Base-by-base conservation (phyloP, 2,329 filamentous ascomycete species). In the Bipolaris sorokiniana region DNA sequence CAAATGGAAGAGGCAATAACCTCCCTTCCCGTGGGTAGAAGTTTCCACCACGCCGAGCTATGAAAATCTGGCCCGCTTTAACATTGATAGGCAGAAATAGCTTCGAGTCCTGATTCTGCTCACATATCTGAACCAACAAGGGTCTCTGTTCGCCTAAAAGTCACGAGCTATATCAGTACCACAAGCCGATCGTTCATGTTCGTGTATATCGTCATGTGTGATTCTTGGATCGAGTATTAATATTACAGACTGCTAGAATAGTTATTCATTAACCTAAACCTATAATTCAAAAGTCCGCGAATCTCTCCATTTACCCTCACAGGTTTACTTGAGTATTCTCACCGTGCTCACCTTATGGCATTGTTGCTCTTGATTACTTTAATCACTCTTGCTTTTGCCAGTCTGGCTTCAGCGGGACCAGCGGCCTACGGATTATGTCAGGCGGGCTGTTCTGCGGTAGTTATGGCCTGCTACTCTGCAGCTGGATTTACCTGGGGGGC, bases 351-450 rank as follows among this genome's bases (percentile, higher is more conserved):
- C 3, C 2, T 15, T n/a, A 41, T 41, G 38, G 11, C 2, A 41
- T 15, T 9, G 15, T 34, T 11, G 5, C 26, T 34, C 16, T 22
- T 9, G 1, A 47, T 47, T n/a, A 6, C 44, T 34, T 1, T 15
- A 20, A 47, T 33, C 5, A 47, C 26, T 22, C n/a, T 47, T 34
- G n/a, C 44, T 47, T 34, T 47, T 34, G 28, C 44, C 20, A 20
- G 2, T 47, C 44, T 7, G 10, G 58, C 44, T 15, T 56, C 54
- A 11, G 65, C 67, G 10, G 77, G 78, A 0, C 77, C 76, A 0
- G 37, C 63, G 1, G 74, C 66, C 9, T 83, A 84, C 56, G 80
- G 77, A 0, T 48, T 79, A 4, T 84, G 81, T 46, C 81, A 84
- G 66, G 76, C 77, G 0, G 81, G 81, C 5, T 84, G 82, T 37